Percentiles rank a stretch among this genome's conserved stretches.
phyloP scores from a whole-genome alignment of 2,329 filamentous ascomycete genomes.

The Colletotrichum phormii region DNA sequence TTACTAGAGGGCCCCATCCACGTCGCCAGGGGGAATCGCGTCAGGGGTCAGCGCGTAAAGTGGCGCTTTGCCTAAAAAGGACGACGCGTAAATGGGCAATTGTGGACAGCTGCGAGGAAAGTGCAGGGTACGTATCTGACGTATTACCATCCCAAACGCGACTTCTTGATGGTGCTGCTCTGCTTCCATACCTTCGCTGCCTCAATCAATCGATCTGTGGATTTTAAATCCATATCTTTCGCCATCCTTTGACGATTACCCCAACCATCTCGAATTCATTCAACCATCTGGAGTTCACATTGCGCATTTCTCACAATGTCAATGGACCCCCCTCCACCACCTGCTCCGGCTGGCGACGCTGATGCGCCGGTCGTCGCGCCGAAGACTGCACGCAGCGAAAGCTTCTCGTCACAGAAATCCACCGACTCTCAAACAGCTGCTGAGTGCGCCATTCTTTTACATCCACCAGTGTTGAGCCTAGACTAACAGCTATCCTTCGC shows the following conservation, averaged over 20 bases:
- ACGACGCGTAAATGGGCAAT: constrained; percentile 41
- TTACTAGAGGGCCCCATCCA: constrained; percentile 32
- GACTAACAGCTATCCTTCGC: background rate
- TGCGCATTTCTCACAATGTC: constrained; percentile 41
- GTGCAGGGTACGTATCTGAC: constrained; percentile 26
- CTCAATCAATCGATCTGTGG: background rate
- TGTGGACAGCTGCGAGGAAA: constrained; percentile 11
- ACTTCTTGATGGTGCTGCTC: background rate
- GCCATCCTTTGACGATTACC: background rate
- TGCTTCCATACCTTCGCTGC: background rate
- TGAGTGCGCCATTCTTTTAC: constrained; percentile 61
- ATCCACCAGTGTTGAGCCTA: background rate
- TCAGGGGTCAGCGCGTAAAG: constrained; percentile 55
- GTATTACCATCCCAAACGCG: constrained; percentile 20
- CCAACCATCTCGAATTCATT: background rate
- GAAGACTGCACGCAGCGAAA: constrained; percentile 60
- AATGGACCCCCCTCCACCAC: constrained; percentile 51
- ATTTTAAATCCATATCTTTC: background rate
- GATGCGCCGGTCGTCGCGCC: constrained; percentile 36
- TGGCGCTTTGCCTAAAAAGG: constrained; percentile 49
- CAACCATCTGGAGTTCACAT: background rate
- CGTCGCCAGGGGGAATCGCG: constrained; percentile 32
- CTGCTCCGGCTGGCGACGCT: constrained; percentile 41
- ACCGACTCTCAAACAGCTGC: constrained; percentile 78
- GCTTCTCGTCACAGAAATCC: constrained; percentile 69